Conservation (phyloP, 345 rosid genomes). For the Anacardium occidentale region DNA sequence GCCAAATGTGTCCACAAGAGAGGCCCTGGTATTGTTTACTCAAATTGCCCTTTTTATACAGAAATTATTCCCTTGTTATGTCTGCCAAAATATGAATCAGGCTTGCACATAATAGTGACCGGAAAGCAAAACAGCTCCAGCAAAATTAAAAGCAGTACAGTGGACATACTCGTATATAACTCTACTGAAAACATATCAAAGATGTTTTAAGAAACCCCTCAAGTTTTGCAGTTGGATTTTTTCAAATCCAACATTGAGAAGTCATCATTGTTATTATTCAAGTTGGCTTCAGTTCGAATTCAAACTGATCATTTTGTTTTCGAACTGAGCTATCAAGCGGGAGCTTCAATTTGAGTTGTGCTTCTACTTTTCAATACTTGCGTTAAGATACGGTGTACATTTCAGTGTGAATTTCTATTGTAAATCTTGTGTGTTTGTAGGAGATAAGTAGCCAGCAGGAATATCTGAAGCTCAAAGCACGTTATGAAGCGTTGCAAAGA, state of each 20-base stretch:
- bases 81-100: background rate
- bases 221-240: too few species aligned
- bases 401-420: constrained; percentile 5
- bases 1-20: constrained; percentile 72
- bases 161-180: background rate
- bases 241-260: background rate
- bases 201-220: too few species aligned
- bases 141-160: background rate
- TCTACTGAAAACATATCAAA: too few species aligned
- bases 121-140: too few species aligned
- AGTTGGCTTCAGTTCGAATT: too few species aligned
- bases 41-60: background rate
- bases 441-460: constrained; percentile 92
- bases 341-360: too few species aligned
- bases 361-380: background rate
- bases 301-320: too few species aligned
- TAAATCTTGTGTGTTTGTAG: constrained; percentile 31
- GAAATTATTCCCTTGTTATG: background rate
- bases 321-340: too few species aligned
- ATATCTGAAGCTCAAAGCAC: constrained; percentile 88
- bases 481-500: constrained; percentile 79
- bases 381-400: background rate
- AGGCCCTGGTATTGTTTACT: constrained; percentile 59
- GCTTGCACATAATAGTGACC: too few species aligned
- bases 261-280: too few species aligned